A percentile compares a stretch with the other conserved stretches of the same genome.
Conservation (phyloP, 2,329 filamentous ascomycete species). For the Drechslerella coelobrocha region DNA sequence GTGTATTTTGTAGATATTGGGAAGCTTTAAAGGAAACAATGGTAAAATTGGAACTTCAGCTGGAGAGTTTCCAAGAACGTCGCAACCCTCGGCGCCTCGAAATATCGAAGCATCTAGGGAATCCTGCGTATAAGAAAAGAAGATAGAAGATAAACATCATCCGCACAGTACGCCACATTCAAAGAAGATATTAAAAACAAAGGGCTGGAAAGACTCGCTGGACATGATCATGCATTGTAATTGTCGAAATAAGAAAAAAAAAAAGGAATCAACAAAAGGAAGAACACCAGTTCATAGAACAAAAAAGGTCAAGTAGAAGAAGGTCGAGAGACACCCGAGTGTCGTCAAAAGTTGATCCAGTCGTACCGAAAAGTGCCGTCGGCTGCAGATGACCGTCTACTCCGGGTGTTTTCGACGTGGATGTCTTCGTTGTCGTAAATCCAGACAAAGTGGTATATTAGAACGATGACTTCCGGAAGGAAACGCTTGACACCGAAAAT, state of each 20-base stretch:
- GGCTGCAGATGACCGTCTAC: slow-evolving; percentile 9
- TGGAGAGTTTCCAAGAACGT: slow-evolving; percentile 15
- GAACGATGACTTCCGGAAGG: slow-evolving; percentile 5
- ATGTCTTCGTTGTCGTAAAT: slow-evolving; percentile 10
- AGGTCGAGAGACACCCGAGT: slow-evolving; percentile 17
- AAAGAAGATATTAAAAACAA: slow-evolving; percentile 17
- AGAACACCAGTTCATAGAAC: slow-evolving; percentile 26
- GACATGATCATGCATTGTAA: slow-evolving; percentile 32
- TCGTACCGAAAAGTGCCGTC: slow-evolving; percentile 24
- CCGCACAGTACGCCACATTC: slow-evolving; percentile 33
- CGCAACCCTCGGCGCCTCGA: neutral
- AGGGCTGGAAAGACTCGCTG: slow-evolving; percentile 25
- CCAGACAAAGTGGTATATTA: slow-evolving; percentile 28
- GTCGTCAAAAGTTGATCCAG: slow-evolving; percentile 13
- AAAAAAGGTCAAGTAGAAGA: slow-evolving; percentile 8
- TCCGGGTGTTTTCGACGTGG: neutral
- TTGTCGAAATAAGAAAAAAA: slow-evolving; percentile 2
- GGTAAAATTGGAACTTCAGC: slow-evolving; percentile 6
- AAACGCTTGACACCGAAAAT: slow-evolving; percentile 35
- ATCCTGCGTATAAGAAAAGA: slow-evolving; percentile 20
- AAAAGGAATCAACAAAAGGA: slow-evolving; percentile 18
- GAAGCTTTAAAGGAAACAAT: neutral
- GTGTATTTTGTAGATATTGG: slow-evolving; percentile 15
- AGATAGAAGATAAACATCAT: slow-evolving; percentile 23
- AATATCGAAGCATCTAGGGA: slow-evolving; percentile 7